Conservation (phyloP, 75 land plant genomes). For the Pinus taeda region DNA sequence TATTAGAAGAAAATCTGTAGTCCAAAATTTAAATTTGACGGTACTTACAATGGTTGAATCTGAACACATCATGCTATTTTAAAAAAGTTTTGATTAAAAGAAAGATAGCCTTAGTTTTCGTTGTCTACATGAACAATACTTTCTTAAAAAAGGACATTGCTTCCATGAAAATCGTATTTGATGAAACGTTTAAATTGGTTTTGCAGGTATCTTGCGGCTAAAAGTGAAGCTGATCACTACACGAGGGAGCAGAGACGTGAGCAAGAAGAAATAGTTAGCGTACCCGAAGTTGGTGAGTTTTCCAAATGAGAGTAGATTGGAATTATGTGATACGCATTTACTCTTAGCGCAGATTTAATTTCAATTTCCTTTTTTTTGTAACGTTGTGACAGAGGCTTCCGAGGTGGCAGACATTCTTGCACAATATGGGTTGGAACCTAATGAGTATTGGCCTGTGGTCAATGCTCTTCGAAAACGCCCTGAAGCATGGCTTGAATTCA, state of each 20-base stretch:
- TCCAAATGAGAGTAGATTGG: neutral
- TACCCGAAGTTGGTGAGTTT: constrained; percentile 82
- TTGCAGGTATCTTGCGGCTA: constrained; percentile 87
- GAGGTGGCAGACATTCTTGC: constrained; percentile 85
- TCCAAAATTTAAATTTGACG: too few relatives aligned
- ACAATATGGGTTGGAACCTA: constrained; percentile 78
- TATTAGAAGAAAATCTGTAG: too few relatives aligned
- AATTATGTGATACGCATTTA: neutral
- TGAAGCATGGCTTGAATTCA: constrained; percentile 94
- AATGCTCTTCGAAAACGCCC: constrained; percentile 77
- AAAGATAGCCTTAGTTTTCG: too few relatives aligned
- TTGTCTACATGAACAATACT: too few relatives aligned
- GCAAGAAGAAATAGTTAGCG: constrained; percentile 69
- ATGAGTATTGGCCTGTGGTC: constrained; percentile 84
- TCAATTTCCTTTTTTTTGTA: neutral
- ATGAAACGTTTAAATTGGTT: neutral
- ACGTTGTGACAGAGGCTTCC: constrained; percentile 75
- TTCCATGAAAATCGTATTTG: too few relatives aligned
- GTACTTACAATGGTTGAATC: too few relatives aligned
- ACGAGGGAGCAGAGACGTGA: constrained; percentile 71
- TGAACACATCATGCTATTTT: too few relatives aligned
- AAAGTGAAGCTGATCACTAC: constrained; percentile 96
- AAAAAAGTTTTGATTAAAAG: too few relatives aligned
- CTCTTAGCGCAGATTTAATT: neutral
- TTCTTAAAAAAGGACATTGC: too few relatives aligned